A percentile compares a stretch with the other conserved stretches of the same genome.
These are phyloP conservation scores for Chaetomiaceae sp. DNA, from an alignment of 2,329 filamentous ascomycete species.

Conservation along the genomic window DNA sequence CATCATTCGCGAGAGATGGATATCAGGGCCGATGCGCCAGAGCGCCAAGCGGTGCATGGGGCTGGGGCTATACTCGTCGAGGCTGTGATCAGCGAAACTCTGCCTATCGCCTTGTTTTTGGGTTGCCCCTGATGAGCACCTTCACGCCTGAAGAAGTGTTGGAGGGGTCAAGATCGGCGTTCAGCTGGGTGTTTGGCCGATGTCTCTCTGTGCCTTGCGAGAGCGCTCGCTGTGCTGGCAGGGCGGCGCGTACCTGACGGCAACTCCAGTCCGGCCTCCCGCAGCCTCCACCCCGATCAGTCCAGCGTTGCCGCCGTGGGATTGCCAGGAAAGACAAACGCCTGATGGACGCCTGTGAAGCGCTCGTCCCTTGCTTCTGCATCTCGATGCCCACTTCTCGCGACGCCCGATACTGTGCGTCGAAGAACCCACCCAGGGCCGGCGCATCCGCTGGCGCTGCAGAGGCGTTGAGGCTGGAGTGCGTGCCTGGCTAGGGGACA, in stretches of 20 bases:
- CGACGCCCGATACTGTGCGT: neutral
- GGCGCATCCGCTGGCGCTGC: neutral
- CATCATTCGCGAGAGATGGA: constrained; percentile 10
- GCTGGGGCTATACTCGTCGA: constrained; percentile 2
- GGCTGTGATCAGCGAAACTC: constrained; percentile 11
- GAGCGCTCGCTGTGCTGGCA: neutral
- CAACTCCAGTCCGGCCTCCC: neutral
- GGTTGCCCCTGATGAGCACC: neutral
- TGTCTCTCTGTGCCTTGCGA: too few relatives aligned
- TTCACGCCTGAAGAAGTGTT: too few relatives aligned
- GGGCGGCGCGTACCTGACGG: neutral
- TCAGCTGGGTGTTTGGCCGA: neutral
- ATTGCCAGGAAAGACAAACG: neutral
- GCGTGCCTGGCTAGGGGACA: constrained; percentile 9
- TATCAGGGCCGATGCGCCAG: constrained; percentile 22
- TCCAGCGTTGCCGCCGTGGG: neutral
- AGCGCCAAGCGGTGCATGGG: constrained; percentile 17
- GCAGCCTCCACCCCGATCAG: too few relatives aligned
- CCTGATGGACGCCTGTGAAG: constrained; percentile 4
- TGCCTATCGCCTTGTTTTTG: neutral
- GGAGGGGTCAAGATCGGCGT: constrained; percentile 6
- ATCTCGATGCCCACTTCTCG: constrained; percentile 2
- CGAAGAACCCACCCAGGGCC: constrained; percentile 1
- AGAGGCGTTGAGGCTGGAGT: constrained; percentile 9
- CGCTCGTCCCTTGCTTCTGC: constrained; percentile 15